These are phyloP conservation scores for Acanthamoeba culbertsoni DNA, from an alignment of 208 protist genomes.

Conservation along the genomic window DNA sequence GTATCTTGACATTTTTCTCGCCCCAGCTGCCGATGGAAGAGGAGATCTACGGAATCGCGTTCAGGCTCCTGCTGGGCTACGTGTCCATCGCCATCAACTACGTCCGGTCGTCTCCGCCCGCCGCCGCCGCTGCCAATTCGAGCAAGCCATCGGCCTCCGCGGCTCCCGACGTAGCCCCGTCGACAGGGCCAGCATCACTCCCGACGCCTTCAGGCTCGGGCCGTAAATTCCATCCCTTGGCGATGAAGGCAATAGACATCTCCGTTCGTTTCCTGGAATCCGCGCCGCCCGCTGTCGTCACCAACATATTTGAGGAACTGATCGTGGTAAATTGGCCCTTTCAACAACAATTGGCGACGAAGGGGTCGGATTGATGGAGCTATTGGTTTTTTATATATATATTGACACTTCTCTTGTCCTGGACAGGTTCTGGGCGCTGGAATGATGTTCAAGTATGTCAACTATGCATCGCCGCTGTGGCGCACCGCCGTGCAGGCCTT, in stretches of 20 bases:
- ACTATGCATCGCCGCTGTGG: slow-evolving; percentile 38
- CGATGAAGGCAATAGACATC: slow-evolving; percentile 11
- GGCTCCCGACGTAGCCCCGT: not conserved
- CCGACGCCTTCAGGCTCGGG: not conserved
- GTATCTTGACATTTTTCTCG: not conserved
- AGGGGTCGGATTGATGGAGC: too few relatives aligned
- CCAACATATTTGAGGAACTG: slow-evolving; percentile 33
- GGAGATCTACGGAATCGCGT: slow-evolving; percentile 27
- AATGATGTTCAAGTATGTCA: slow-evolving; percentile 56
- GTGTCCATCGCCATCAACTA: slow-evolving; percentile 41
- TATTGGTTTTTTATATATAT: too few relatives aligned
- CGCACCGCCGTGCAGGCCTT: slow-evolving; percentile 16
- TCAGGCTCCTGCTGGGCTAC: slow-evolving; percentile 11
- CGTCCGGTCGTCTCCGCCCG: not conserved
- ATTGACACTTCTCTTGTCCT: not conserved
- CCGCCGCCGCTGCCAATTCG: not conserved
- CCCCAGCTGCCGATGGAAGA: not conserved
- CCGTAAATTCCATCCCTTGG: slow-evolving; percentile 30
- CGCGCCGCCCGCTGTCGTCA: not conserved
- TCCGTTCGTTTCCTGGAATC: not conserved
- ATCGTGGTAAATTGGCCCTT: not conserved
- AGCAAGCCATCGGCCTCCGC: too few relatives aligned
- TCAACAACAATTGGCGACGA: too few relatives aligned
- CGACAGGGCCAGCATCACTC: not conserved
- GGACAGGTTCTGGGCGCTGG: not conserved